These are phyloP conservation scores for Paramecium sexaurelia DNA, from an alignment of 73 alveolate species.

Conservation along the genomic window DNA sequence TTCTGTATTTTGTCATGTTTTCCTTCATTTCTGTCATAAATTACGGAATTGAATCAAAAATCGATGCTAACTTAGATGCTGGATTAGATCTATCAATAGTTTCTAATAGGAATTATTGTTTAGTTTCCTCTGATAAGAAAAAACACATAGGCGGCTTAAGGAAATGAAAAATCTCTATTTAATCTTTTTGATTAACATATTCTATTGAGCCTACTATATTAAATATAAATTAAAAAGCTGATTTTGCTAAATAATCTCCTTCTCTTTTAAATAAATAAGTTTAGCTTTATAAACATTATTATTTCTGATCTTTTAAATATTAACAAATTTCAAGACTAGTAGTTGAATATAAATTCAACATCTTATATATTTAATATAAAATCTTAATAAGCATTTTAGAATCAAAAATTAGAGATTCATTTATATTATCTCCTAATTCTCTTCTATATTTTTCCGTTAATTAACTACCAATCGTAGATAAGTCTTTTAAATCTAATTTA, in stretches of 20 bases:
- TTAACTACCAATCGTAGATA: not conserved
- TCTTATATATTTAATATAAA: not conserved
- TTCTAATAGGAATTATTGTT: not conserved
- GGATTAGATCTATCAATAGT: slow-evolving; percentile 50
- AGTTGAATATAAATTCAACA: slow-evolving; percentile 38
- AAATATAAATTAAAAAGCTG: slow-evolving; percentile 48
- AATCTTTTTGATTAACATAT: not conserved
- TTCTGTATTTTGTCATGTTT: slow-evolving; percentile 34
- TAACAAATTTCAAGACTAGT: not conserved
- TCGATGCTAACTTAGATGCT: slow-evolving; percentile 15
- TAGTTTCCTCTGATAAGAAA: slow-evolving; percentile 18
- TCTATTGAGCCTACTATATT: slow-evolving; percentile 23
- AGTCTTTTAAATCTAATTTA: slow-evolving; percentile 4
- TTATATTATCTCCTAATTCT: slow-evolving; percentile 32
- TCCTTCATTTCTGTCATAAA: slow-evolving; percentile 56
- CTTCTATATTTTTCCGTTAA: slow-evolving; percentile 39
- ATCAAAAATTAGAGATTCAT: slow-evolving; percentile 27
- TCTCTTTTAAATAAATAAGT: not conserved
- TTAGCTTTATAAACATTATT: not conserved
- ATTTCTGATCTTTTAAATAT: not conserved
- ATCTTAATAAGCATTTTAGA: slow-evolving; percentile 26
- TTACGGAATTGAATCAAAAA: slow-evolving; percentile 14
- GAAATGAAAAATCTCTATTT: slow-evolving; percentile 20
- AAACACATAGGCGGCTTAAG: slow-evolving; percentile 48
- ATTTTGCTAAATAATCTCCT: not conserved